These are phyloP conservation scores for Solanum habrochaites DNA, from an alignment of 257 asterid genomes.

Conservation along the genomic window DNA sequence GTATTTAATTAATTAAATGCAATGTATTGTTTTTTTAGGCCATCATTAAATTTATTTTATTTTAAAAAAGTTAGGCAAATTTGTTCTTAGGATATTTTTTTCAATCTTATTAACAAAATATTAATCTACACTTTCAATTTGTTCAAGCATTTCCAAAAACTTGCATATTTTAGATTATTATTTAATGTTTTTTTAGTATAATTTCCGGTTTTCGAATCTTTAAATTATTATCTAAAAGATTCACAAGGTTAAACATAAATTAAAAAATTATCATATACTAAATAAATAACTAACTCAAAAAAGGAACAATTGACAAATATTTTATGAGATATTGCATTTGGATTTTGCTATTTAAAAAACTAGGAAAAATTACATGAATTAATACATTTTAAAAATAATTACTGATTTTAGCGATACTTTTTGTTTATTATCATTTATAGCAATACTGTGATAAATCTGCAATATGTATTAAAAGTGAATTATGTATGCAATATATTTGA, in stretches of 20 bases:
- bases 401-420: too few relatives aligned
- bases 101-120: neutral
- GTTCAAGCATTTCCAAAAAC: neutral
- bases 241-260: neutral
- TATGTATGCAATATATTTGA: too few relatives aligned
- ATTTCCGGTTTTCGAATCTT: too few relatives aligned
- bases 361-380: too few relatives aligned
- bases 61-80: neutral
- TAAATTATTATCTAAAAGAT: neutral
- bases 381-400: too few relatives aligned
- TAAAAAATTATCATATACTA: too few relatives aligned
- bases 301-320: too few relatives aligned
- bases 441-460: too few relatives aligned
- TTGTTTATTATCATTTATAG: too few relatives aligned
- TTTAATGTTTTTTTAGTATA: too few relatives aligned
- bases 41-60: neutral
- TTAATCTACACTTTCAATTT: neutral
- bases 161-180: neutral
- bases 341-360: too few relatives aligned
- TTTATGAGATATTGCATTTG: neutral
- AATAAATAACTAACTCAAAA: neutral
- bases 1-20: neutral
- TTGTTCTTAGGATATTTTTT: neutral
- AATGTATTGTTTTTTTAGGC: neutral
- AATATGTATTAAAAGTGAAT: too few relatives aligned